These are phyloP conservation scores for Brassica cretica DNA, from an alignment of 345 rosid species.

Conservation along the genomic window DNA sequence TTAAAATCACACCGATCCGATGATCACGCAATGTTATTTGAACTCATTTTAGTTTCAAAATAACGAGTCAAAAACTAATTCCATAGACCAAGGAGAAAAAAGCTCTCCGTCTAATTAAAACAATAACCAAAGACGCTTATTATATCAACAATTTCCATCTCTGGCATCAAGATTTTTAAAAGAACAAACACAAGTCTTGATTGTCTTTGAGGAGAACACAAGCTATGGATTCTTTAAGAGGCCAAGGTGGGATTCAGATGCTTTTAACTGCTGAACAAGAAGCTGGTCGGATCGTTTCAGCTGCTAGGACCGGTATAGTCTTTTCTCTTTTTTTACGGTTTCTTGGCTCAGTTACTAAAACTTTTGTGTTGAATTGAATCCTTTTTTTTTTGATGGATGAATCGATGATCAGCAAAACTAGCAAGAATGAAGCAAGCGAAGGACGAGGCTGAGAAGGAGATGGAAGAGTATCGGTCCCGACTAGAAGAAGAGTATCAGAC, in stretches of 20 bases:
- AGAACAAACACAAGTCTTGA: conserved; percentile 26
- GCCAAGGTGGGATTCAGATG: conserved; percentile 45
- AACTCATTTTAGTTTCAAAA: neutral
- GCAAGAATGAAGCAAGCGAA: conserved; percentile 46
- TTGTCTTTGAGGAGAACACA: conserved; percentile 17
- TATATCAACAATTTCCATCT: conserved; percentile 22
- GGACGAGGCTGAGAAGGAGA: conserved; percentile 45
- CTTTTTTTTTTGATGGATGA: conserved; percentile 1
- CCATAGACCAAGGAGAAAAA: conserved; percentile 39
- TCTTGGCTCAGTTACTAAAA: neutral
- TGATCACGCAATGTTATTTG: neutral
- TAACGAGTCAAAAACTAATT: conserved; percentile 37
- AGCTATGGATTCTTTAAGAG: conserved; percentile 42
- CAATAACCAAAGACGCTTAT: conserved; percentile 14
- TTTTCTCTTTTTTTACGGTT: neutral
- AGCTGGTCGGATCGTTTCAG: conserved; percentile 37
- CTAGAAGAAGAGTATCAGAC: conserved; percentile 40
- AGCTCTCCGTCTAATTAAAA: conserved; percentile 19
- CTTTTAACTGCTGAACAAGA: conserved; percentile 47
- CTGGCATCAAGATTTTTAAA: conserved; percentile 8
- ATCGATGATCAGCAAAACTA: conserved; percentile 34
- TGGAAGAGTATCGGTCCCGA: conserved; percentile 31
- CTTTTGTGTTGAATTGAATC: conserved; percentile 11
- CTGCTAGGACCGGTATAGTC: conserved; percentile 37
- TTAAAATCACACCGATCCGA: neutral